Evolutionary conservation across 306 rosid species (phyloP), one percentile per base, ranked within the genome.

Genomic region (Casuarina equisetifolia): DNA sequence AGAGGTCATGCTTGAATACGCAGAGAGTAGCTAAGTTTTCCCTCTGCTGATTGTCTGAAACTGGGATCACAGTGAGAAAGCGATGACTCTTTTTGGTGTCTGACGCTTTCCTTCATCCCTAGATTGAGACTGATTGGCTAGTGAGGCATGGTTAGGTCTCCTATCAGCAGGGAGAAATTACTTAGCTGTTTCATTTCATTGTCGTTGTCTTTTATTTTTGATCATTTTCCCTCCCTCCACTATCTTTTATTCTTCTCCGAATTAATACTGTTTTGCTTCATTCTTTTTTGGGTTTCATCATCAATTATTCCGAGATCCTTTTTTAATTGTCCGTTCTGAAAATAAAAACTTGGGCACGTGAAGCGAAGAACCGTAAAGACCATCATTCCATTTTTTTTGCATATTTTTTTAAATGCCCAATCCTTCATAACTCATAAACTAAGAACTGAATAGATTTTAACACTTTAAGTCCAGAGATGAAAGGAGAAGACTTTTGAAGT

Each of bases 61-160:
- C 40, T 64, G 13, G 46, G 46, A 64, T 40, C 13, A 16, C 10
- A 13, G 69, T 13, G 69, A 19, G 70, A 40, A 64, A 40, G 40
- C 54, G n/a, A 11, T 7, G 13, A 25, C 32, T 70, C 36, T 42
- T 70, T 49, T 54, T 55, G 69, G 58, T 49, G 69, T 69, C 73
- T 79, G 82, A 79, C 78, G 13, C 61, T 58, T 51, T 3, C 6
- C 19, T 70, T 4, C 15, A 11, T n/a, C 32, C 9, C 16, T 9
- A 9, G 4, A 59, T 45, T 4, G 9, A 32, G 77, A 79, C 40
- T 79, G 78, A 72, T 64, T 79, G 77, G 78, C 4, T 67, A 68
- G 68, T 59, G 49, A 72, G 77, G 73, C 73, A 7, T 55, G 2
- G 82, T 51, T 79, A 62, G 67, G 44, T 63, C 38, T 63, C 72